Evolutionary conservation across 257 asterid genomes (phyloP).

Genomic region (Nicotiana otophora): DNA sequence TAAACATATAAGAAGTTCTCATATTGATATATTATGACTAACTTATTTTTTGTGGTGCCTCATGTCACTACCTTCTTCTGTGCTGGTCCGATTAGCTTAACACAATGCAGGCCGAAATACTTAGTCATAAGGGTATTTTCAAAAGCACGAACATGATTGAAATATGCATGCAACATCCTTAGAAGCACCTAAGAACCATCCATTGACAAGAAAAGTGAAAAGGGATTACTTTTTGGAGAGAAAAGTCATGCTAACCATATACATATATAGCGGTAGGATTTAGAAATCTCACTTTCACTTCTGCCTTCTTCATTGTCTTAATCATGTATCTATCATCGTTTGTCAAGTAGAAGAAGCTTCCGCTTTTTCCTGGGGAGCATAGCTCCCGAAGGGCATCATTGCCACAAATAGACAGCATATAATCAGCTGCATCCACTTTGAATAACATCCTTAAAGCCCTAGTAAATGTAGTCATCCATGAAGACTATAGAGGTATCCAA

Average conservation of each 20-base stretch:
- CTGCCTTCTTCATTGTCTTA: constrained; percentile 18
- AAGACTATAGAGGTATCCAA: neutral
- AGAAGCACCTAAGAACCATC: constrained; percentile 26
- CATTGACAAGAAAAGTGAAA: neutral
- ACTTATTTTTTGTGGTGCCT: neutral
- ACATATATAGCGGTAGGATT: too few relatives aligned
- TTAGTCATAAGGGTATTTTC: constrained; percentile 28
- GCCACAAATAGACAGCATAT: constrained; percentile 13
- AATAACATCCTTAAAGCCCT: constrained; percentile 18
- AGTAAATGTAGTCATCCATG: neutral
- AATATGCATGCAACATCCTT: constrained; percentile 43
- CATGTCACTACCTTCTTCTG: constrained; percentile 21
- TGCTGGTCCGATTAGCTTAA: constrained; percentile 35
- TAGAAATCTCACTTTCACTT: constrained; percentile 15
- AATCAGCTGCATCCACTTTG: constrained; percentile 15
- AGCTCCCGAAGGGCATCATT: constrained; percentile 16
- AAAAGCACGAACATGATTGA: constrained; percentile 28
- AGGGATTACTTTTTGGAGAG: neutral
- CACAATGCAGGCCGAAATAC: constrained; percentile 41
- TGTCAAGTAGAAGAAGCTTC: constrained; percentile 11
- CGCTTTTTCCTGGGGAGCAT: constrained; percentile 18
- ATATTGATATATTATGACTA: neutral
- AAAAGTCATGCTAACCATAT: too few relatives aligned
- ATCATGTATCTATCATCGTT: constrained; percentile 18
- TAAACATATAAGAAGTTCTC: neutral